Conservation (phyloP, 371 early-diverging fungal genomes). For the Parasitella parasitica region DNA sequence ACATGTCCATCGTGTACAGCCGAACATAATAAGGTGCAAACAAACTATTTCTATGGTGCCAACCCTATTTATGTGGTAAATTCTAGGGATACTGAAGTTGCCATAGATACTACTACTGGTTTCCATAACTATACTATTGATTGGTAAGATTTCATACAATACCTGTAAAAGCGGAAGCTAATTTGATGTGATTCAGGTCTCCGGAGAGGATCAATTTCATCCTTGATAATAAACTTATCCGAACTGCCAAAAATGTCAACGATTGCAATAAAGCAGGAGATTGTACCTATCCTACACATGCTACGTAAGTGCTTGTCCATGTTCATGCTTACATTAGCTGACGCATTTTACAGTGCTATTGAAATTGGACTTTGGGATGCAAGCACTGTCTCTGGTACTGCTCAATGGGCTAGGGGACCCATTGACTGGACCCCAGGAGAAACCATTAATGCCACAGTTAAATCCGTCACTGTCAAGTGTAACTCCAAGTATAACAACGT, state of each 20-base stretch:
- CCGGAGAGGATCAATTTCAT: slow-evolving; percentile 49
- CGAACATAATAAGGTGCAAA: slow-evolving; percentile 45
- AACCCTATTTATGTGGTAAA: slow-evolving; percentile 34
- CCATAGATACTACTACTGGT: slow-evolving; percentile 13
- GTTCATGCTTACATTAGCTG: too few species aligned
- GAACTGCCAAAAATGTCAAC: slow-evolving; percentile 21
- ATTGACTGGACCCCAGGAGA: slow-evolving; percentile 22
- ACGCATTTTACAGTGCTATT: slow-evolving; percentile 35
- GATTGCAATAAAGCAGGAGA: slow-evolving; percentile 16
- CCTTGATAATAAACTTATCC: slow-evolving; percentile 42
- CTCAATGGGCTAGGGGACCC: slow-evolving; percentile 47
- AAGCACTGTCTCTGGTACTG: slow-evolving; percentile 33
- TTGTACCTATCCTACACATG: slow-evolving; percentile 33
- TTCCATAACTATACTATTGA: slow-evolving; percentile 56
- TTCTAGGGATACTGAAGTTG: slow-evolving; percentile 12
- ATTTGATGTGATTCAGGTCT: slow-evolving; percentile 11
- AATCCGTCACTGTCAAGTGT: slow-evolving; percentile 19
- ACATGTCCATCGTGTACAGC: neutral
- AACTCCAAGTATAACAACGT: slow-evolving; percentile 11
- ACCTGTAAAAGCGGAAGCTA: too few species aligned
- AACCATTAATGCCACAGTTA: slow-evolving; percentile 3
- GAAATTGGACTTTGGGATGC: slow-evolving; percentile 64
- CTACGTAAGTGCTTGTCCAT: slow-evolving; percentile 29
- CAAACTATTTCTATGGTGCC: slow-evolving; percentile 54
- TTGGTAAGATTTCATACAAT: slow-evolving; percentile 25